phyloP scores from a whole-genome alignment of 2,329 filamentous ascomycete species.

The Diaporthe citrichinensis region DNA sequence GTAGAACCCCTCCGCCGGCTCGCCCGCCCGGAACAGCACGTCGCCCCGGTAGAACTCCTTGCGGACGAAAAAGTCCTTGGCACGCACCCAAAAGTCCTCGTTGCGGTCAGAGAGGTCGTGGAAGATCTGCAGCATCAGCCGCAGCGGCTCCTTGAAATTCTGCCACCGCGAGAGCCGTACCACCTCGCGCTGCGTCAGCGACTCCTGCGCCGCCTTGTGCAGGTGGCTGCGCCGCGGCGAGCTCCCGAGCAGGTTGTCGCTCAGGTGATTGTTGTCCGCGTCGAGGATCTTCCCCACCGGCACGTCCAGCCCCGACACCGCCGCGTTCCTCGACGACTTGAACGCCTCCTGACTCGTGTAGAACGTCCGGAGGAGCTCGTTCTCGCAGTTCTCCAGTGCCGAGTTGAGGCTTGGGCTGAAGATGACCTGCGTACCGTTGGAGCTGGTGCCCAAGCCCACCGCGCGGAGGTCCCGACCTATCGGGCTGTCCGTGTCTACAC shows the following conservation, averaged over 20 bases:
- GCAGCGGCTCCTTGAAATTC: slow-evolving; percentile 89
- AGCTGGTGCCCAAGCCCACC: slow-evolving; percentile 78
- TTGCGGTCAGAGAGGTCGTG: slow-evolving; percentile 87
- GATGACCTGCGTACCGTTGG: slow-evolving; percentile 79
- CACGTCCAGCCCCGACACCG: slow-evolving; percentile 63
- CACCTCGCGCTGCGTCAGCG: slow-evolving; percentile 76
- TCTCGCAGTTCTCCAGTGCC: slow-evolving; percentile 94
- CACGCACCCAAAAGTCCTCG: slow-evolving; percentile 95
- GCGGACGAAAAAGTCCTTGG: slow-evolving; percentile 80
- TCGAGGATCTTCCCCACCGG: slow-evolving; percentile 63
- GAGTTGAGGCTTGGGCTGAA: slow-evolving; percentile 93
- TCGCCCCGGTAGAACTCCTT: slow-evolving; percentile 78
- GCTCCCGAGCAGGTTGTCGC: slow-evolving; percentile 68
- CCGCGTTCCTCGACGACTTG: slow-evolving; percentile 58
- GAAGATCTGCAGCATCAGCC: slow-evolving; percentile 95
- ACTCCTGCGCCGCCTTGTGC: slow-evolving; percentile 81
- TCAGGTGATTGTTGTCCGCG: slow-evolving; percentile 55
- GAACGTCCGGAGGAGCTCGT: slow-evolving; percentile 87
- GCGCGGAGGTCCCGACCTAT: slow-evolving; percentile 85
- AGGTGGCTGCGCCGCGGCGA: slow-evolving; percentile 87
- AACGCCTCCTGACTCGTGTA: slow-evolving; percentile 79
- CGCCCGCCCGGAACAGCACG: slow-evolving; percentile 83
- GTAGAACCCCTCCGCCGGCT: slow-evolving; percentile 87
- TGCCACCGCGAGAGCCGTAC: slow-evolving; percentile 79
- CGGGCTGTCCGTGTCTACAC: slow-evolving; percentile 81